Evolutionary conservation across 345 rosid genomes (phyloP).

Genomic region (Litchi chinensis): DNA sequence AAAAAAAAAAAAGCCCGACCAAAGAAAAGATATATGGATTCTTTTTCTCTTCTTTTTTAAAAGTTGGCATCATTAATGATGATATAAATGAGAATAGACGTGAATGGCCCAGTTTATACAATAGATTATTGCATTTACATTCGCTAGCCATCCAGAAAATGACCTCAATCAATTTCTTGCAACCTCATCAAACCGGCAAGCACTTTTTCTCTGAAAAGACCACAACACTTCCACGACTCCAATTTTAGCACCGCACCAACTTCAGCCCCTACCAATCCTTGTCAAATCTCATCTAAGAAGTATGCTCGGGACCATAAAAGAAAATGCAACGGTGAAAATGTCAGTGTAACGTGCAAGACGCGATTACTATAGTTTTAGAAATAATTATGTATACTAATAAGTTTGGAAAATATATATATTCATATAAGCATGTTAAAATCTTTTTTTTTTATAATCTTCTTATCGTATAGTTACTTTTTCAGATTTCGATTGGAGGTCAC

Average conservation of each 20-base stretch:
- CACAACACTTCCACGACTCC: too few relatives aligned
- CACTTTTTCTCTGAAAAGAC: background rate
- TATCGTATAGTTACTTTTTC: too few relatives aligned
- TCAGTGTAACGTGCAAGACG: background rate
- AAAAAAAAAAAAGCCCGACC: too few relatives aligned
- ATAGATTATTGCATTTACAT: background rate
- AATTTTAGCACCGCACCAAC: background rate
- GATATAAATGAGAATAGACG: constrained; percentile 10
- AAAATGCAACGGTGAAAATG: background rate
- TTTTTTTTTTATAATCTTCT: too few relatives aligned
- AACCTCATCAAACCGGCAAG: background rate
- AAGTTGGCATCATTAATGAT: background rate
- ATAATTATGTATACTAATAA: too few relatives aligned
- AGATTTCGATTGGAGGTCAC: too few relatives aligned
- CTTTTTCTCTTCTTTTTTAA: background rate
- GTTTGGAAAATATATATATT: too few relatives aligned
- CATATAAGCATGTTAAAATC: too few relatives aligned
- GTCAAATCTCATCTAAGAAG: background rate
- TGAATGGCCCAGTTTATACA: background rate
- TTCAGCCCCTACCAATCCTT: background rate
- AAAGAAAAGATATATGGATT: background rate
- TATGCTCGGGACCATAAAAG: background rate
- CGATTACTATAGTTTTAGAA: too few relatives aligned
- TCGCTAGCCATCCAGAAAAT: background rate
- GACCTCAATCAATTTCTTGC: background rate